Evolutionary conservation across 1,284 basidiomycete genomes (phyloP).

Genomic region (Polyporus tsugae): DNA sequence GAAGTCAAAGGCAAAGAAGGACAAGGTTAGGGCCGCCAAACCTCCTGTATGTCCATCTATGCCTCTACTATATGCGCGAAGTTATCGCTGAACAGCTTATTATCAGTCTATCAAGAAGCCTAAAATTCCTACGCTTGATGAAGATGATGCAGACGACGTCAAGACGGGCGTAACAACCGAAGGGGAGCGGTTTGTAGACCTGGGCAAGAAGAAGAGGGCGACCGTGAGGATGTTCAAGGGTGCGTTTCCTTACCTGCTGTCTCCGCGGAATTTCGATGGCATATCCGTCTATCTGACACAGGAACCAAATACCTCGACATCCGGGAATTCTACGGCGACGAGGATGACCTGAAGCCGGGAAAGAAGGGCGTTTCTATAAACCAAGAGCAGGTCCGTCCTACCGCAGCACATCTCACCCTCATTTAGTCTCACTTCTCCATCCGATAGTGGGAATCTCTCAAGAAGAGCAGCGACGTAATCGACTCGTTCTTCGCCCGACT

Average conservation of each 20-base stretch:
- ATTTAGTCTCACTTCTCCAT: neutral
- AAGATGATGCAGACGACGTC: constrained; percentile 11
- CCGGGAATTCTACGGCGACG: constrained; percentile 77
- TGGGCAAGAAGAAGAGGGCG: constrained; percentile 77
- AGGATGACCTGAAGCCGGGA: constrained; percentile 77
- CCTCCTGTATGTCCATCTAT: constrained; percentile 11
- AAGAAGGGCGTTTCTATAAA: constrained; percentile 84
- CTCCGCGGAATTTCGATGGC: neutral
- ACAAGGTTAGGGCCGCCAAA: constrained; percentile 18
- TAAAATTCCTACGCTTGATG: neutral
- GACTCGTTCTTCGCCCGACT: constrained; percentile 60
- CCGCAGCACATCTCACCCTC: constrained; percentile 7
- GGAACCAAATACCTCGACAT: constrained; percentile 74
- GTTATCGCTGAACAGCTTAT: neutral
- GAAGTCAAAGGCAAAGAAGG: constrained; percentile 26
- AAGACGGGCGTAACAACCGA: constrained; percentile 45
- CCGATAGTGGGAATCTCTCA: constrained; percentile 67
- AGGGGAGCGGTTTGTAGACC: constrained; percentile 70
- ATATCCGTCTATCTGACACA: constrained; percentile 29
- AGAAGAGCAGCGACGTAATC: constrained; percentile 52
- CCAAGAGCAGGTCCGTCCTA: constrained; percentile 67
- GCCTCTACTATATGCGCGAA: neutral
- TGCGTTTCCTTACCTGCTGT: constrained; percentile 19
- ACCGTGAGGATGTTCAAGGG: constrained; percentile 80
- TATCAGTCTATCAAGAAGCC: constrained; percentile 7